Evolutionary conservation across 768 basidiomycete species (phyloP).

Genomic region (Tulasnella sp.): DNA sequence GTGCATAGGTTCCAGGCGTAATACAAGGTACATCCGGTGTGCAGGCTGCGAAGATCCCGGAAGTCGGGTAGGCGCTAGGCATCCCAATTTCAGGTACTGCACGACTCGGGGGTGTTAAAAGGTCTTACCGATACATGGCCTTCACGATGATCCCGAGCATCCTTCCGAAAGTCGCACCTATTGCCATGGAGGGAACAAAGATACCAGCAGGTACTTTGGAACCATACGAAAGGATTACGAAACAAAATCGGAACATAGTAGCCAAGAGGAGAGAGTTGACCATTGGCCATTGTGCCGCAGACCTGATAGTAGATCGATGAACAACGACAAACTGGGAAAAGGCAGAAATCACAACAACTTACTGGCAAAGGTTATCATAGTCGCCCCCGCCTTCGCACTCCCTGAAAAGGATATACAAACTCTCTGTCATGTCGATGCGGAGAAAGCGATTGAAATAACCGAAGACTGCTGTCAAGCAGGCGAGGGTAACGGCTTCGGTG

Average conservation of each 20-base stretch:
- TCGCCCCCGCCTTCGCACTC: slow-evolving; percentile 94
- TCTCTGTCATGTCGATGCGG: slow-evolving; percentile 96
- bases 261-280: slow-evolving; percentile 89
- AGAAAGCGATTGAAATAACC: slow-evolving; percentile 94
- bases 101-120: not conserved
- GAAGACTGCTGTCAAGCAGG: slow-evolving; percentile 82
- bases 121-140: slow-evolving; percentile 71
- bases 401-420: slow-evolving; percentile 88
- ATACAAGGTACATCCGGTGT: slow-evolving; percentile 92
- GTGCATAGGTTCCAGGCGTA: slow-evolving; percentile 97
- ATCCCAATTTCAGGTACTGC: not conserved
- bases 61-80: slow-evolving; percentile 71
- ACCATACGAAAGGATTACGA: slow-evolving; percentile 91
- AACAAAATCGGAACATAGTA: slow-evolving; percentile 76
- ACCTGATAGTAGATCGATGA: slow-evolving; percentile 44
- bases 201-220: slow-evolving; percentile 97
- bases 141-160: slow-evolving; percentile 98
- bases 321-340: not conserved
- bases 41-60: slow-evolving; percentile 86
- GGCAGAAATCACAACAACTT: slow-evolving; percentile 38
- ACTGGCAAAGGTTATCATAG: slow-evolving; percentile 94
- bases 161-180: slow-evolving; percentile 93
- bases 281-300: slow-evolving; percentile 89
- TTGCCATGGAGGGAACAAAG: slow-evolving; percentile 98
- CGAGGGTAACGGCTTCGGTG: slow-evolving; percentile 82